Conservation (phyloP, 2,329 filamentous ascomycete genomes). For the Aphanocladium album region DNA sequence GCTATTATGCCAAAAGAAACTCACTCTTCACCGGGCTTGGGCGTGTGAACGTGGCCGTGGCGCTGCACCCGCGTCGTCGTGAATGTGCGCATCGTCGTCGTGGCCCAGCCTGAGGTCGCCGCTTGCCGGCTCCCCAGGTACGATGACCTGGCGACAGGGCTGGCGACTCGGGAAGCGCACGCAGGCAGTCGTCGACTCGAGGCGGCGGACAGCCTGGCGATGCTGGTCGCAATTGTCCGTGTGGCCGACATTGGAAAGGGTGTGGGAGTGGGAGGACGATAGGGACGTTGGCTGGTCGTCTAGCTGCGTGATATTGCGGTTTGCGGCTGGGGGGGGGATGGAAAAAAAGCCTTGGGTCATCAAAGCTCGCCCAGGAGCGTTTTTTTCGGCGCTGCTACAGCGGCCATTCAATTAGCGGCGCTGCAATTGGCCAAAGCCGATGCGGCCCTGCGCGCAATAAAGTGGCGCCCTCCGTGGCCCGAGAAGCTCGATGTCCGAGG, state of each 20-base stretch:
- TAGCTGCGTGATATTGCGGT: not conserved
- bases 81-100: conserved; percentile 46
- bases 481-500: not conserved
- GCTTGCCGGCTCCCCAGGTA: not conserved
- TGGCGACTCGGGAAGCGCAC: conserved; percentile 22
- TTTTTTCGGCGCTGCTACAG: not conserved
- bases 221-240: conserved; percentile 27
- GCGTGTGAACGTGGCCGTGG: conserved; percentile 78
- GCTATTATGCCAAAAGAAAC: conserved; percentile 28
- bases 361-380: conserved; percentile 2
- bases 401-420: conserved; percentile 4
- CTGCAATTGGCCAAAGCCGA: conserved; percentile 5
- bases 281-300: conserved; percentile 11
- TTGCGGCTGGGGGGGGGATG: not conserved
- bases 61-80: conserved; percentile 53
- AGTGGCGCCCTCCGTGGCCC: not conserved
- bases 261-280: conserved; percentile 5
- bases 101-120: not conserved
- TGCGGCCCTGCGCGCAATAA: not conserved
- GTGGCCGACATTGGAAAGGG: conserved; percentile 25
- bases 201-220: conserved; percentile 28
- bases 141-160: conserved; percentile 10
- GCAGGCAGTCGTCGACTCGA: conserved; percentile 22
- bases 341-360: not conserved
- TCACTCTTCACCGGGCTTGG: conserved; percentile 89